A percentile compares a stretch with the other conserved stretches of the same genome.
These are phyloP conservation scores for Naganishia antarctica DNA, from an alignment of 768 basidiomycete genomes.

Conservation along the genomic window DNA sequence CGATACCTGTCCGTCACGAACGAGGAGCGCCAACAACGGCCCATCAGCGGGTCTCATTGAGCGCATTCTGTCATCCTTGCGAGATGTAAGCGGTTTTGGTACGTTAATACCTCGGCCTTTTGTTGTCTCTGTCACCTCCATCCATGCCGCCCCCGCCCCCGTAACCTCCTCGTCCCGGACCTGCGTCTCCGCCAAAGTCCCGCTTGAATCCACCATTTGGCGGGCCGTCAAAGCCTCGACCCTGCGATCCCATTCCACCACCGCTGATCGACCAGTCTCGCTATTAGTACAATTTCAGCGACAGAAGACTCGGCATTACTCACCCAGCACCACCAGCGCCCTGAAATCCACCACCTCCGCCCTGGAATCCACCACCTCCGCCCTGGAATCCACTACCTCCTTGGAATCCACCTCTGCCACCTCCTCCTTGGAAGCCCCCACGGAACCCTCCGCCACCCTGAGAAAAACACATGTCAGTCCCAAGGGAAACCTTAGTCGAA, in stretches of 20 bases:
- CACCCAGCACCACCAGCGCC: conserved; percentile 32
- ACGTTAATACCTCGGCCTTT: conserved; percentile 38
- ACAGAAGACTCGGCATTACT: neutral
- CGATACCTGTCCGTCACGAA: neutral
- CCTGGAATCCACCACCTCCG: conserved; percentile 27
- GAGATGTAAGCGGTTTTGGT: neutral
- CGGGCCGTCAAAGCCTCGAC: conserved; percentile 1
- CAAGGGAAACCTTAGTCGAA: neutral
- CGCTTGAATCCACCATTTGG: conserved; percentile 33
- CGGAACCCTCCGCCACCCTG: conserved; percentile 51
- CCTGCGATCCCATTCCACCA: neutral
- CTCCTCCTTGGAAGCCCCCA: conserved; percentile 49
- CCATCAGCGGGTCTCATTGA: conserved; percentile 3
- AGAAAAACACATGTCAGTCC: neutral
- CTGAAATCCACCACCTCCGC: conserved; percentile 26
- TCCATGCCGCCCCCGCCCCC: no score
- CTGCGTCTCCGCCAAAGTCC: conserved; percentile 33
- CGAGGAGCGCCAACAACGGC: neutral
- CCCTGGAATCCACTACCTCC: conserved; percentile 30
- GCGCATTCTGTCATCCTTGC: neutral
- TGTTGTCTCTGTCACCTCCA: conserved; percentile 38
- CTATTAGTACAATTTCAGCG: no score
- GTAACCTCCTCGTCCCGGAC: conserved; percentile 13
- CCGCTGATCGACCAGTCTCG: neutral
- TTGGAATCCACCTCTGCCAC: conserved; percentile 49